Evolutionary conservation across 2,329 filamentous ascomycete species (phyloP).

Genomic region (Colletotrichum sp.): DNA sequence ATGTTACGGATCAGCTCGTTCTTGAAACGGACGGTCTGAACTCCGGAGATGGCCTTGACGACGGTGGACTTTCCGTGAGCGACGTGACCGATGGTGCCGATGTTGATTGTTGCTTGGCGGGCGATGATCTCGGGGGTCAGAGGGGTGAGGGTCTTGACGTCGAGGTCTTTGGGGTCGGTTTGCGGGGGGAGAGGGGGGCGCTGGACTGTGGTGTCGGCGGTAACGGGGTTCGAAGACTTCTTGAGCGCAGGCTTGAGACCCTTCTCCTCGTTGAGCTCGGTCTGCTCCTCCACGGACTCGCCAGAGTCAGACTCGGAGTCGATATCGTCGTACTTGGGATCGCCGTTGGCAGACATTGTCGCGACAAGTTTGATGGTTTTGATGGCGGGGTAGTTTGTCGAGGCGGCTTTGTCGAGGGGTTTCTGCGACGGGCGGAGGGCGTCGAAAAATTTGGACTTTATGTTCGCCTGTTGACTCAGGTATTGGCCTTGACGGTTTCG

Average conservation of each 20-base stretch:
- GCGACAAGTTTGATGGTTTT: conserved; percentile 6
- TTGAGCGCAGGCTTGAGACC: conserved; percentile 86
- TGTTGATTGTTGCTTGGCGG: conserved; percentile 98
- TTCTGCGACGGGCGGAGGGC: conserved; percentile 5
- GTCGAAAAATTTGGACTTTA: background rate
- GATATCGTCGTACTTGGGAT: conserved; percentile 72
- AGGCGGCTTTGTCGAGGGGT: conserved; percentile 25
- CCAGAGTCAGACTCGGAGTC: conserved; percentile 73
- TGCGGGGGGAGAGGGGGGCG: conserved; percentile 75
- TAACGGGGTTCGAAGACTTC: conserved; percentile 55
- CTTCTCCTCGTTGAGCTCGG: conserved; percentile 59
- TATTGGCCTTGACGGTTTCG: background rate
- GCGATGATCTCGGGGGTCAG: conserved; percentile 97
- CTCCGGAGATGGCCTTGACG: conserved; percentile 98
- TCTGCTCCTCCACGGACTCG: conserved; percentile 68
- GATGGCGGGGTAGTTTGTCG: conserved; percentile 31
- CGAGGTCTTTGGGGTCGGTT: conserved; percentile 88
- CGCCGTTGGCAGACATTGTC: conserved; percentile 61
- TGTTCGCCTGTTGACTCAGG: background rate
- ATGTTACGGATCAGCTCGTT: conserved; percentile 99
- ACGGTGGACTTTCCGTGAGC: conserved; percentile 99
- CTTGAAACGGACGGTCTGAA: conserved; percentile 99
- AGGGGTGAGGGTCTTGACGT: conserved; percentile 80
- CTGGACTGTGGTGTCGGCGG: conserved; percentile 61
- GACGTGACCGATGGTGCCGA: conserved; percentile 97